These are phyloP conservation scores for Cyclotella kingstonii DNA, from an alignment of 108 stramenopile genomes.

Conservation along the genomic window DNA sequence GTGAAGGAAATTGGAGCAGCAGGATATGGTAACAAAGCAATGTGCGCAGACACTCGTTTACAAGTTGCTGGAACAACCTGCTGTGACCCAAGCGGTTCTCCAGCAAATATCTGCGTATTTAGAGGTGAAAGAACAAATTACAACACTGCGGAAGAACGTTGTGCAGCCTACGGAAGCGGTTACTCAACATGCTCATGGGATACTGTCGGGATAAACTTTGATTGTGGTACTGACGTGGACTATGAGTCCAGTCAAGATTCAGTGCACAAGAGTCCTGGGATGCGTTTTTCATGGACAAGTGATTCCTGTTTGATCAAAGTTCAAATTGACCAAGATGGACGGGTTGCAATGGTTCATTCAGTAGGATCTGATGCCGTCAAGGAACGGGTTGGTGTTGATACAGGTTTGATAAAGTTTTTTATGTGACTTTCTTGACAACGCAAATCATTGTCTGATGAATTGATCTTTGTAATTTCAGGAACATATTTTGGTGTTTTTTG, in stretches of 20 bases:
- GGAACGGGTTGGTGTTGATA: constrained; percentile 13
- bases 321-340: constrained; percentile 51
- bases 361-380: constrained; percentile 13
- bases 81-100: constrained; percentile 14
- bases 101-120: constrained; percentile 28
- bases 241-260: constrained; percentile 5
- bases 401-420: neutral
- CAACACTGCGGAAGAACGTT: constrained; percentile 22
- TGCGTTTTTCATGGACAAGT: constrained; percentile 50
- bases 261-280: constrained; percentile 4
- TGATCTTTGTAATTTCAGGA: constrained; percentile 1
- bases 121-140: constrained; percentile 26
- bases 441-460: neutral
- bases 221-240: constrained; percentile 22
- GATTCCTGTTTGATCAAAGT: constrained; percentile 38
- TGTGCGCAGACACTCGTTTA: constrained; percentile 33
- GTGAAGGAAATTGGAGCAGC: constrained; percentile 23
- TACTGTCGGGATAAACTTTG: constrained; percentile 8
- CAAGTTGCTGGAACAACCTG: constrained; percentile 34
- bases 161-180: constrained; percentile 12
- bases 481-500: constrained; percentile 33
- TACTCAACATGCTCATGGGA: constrained; percentile 26
- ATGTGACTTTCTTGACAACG: neutral
- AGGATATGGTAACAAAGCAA: constrained; percentile 24
- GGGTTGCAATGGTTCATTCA: constrained; percentile 52